Percentiles rank a stretch among this genome's conserved stretches.
These are phyloP conservation scores for Eucalyptus cloeziana DNA, from an alignment of 345 rosid genomes.

Conservation along the genomic window DNA sequence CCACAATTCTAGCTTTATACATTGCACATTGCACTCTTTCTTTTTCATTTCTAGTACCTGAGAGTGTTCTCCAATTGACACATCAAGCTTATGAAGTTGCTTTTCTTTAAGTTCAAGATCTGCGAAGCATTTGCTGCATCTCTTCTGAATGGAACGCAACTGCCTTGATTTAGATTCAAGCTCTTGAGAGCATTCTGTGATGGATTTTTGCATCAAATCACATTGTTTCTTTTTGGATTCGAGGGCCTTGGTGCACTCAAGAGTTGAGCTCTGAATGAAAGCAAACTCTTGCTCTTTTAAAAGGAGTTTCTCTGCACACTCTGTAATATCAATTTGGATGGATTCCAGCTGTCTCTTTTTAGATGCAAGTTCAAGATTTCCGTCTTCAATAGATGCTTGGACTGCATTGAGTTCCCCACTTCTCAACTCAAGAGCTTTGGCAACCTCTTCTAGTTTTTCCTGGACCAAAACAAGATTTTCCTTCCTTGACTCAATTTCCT, in stretches of 20 bases:
- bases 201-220: background rate
- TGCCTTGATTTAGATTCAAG: background rate
- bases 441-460: background rate
- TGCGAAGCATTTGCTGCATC: background rate
- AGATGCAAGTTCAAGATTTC: background rate
- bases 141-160: background rate
- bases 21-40: background rate
- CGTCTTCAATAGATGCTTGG: background rate
- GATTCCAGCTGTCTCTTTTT: background rate
- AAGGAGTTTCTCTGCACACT: background rate
- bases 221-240: conserved; percentile 2
- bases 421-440: background rate
- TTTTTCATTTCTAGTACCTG: conserved; percentile 1
- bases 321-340: background rate
- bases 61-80: background rate
- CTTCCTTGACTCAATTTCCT: background rate
- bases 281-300: background rate
- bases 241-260: background rate
- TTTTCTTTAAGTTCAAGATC: conserved; percentile 2
- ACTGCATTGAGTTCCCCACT: background rate
- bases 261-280: background rate
- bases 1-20: background rate
- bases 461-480: background rate
- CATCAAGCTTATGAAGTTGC: conserved; percentile 1
- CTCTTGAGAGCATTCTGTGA: background rate